Percentiles rank a stretch among this genome's conserved stretches.
Evolutionary conservation across 2,329 filamentous ascomycete genomes (phyloP).

Genomic region (Aspergillus quadrilineatus): DNA sequence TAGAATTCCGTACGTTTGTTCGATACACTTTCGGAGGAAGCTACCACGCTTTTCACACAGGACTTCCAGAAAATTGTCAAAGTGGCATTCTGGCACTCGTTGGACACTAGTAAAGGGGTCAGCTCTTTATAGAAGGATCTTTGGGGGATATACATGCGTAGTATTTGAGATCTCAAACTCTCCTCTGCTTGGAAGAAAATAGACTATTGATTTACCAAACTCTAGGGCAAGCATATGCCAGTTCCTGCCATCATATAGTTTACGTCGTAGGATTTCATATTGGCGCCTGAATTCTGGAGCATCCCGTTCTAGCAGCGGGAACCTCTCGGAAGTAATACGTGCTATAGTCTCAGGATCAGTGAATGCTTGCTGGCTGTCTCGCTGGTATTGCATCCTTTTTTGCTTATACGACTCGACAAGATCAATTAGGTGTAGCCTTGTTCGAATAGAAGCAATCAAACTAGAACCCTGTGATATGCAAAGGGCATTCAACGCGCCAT

Average conservation of each 20-base stretch:
- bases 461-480: constrained; percentile 1
- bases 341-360: constrained; percentile 5
- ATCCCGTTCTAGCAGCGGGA: not conserved
- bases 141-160: not conserved
- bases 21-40: constrained; percentile 1
- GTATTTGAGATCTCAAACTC: constrained; percentile 8
- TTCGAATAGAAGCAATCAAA: constrained; percentile 2
- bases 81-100: constrained; percentile 2
- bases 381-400: constrained; percentile 4
- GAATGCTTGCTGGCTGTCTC: not conserved
- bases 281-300: constrained; percentile 2
- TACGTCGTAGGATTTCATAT: constrained; percentile 3
- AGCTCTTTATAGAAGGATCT: constrained; percentile 3
- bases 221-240: constrained; percentile 6
- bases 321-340: constrained; percentile 5
- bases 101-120: constrained; percentile 3
- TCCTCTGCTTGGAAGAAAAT: constrained; percentile 6
- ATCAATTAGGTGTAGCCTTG: constrained; percentile 3
- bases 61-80: constrained; percentile 4
- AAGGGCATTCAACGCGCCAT: not conserved
- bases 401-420: constrained; percentile 5
- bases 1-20: not conserved
- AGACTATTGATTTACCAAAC: constrained; percentile 8
- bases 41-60: constrained; percentile 2
- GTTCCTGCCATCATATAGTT: constrained; percentile 3